Base-by-base conservation (phyloP, 75 land plant genomes). In the Pinus albicaulis region DNA sequence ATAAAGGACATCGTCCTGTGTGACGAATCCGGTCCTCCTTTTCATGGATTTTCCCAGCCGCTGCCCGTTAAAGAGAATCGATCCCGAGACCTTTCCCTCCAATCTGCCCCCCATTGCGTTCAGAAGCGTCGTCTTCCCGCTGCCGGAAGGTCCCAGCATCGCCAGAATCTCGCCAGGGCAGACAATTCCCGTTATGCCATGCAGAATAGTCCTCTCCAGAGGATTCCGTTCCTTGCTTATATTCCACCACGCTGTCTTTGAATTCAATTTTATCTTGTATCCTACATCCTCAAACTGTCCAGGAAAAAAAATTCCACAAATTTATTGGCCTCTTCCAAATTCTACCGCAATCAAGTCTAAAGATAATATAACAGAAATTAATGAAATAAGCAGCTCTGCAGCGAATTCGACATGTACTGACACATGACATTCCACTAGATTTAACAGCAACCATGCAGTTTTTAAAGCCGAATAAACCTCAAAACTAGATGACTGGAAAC, bases 131-230 rank as follows among this genome's bases (percentile, higher is more conserved):
- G 96, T 83, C 69, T 92, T 92, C 19, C 95, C 93, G 16, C 92
- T 89, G 22, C 98, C 96, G 5, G 93, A 95, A 2, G 96, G 98
- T 11, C 98, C 98, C 53, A 95, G 82, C 38, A 95, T 76, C 73
- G 93, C 95, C 28, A 93, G 87, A 62, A 92, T 80, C 60, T 84
- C 83, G 11, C 98, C 96, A 3, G 96, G 96, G 12, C 79, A 65
- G 25, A 79, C 98, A 81, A 76, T 82, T 3, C 96, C 96, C 2
- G 88, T 89, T 36, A 93, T 41, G 3, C 86, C 89, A 38, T 87
- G 71, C 4, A 95, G 79, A 14, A 95, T 85, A 7, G 83, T 85
- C 11, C 79, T 71, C 56, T 86, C 89, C 57, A 71, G 14, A 0
- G 68, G 56, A 77, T 80, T 12, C 82, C 77, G 57, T 28, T 74